Percentiles rank a stretch among this genome's conserved stretches.
Conservation (phyloP, 2,329 filamentous ascomycete genomes). For the Dactylellina drechsleri region DNA sequence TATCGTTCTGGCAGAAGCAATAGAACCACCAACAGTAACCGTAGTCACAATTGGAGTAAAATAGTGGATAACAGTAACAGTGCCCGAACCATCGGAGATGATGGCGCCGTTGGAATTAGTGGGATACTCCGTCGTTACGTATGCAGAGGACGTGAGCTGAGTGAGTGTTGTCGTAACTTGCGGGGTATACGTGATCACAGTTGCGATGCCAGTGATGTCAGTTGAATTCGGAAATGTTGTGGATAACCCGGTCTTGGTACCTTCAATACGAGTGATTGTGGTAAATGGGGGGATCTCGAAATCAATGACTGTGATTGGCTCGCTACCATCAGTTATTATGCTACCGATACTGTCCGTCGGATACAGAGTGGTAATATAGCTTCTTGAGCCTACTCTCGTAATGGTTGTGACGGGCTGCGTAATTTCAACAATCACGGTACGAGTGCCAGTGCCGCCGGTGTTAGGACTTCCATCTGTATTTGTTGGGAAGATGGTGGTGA, state of each 20-base stretch:
- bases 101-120: background rate
- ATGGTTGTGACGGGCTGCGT: too few species aligned
- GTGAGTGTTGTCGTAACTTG: too few species aligned
- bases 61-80: slow-evolving; percentile 2
- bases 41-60: background rate
- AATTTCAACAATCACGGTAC: too few species aligned
- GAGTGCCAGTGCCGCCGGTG: too few species aligned
- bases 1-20: background rate
- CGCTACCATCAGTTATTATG: slow-evolving; percentile 1
- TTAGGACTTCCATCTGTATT: too few species aligned
- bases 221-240: too few species aligned
- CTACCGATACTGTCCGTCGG: slow-evolving; percentile 1
- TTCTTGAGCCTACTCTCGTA: too few species aligned
- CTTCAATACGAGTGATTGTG: too few species aligned
- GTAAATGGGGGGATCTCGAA: background rate
- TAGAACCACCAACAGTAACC: background rate
- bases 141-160: background rate
- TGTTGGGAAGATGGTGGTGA: too few species aligned
- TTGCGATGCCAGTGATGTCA: too few species aligned
- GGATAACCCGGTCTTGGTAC: too few species aligned
- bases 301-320: background rate
- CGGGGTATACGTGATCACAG: too few species aligned
- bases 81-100: background rate
- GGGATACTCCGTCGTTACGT: background rate
- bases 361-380: background rate